Percentiles rank a stretch among this genome's conserved stretches.
Evolutionary conservation across 73 alveolate species (phyloP).

Genomic region (Paraurostyla sp.): DNA sequence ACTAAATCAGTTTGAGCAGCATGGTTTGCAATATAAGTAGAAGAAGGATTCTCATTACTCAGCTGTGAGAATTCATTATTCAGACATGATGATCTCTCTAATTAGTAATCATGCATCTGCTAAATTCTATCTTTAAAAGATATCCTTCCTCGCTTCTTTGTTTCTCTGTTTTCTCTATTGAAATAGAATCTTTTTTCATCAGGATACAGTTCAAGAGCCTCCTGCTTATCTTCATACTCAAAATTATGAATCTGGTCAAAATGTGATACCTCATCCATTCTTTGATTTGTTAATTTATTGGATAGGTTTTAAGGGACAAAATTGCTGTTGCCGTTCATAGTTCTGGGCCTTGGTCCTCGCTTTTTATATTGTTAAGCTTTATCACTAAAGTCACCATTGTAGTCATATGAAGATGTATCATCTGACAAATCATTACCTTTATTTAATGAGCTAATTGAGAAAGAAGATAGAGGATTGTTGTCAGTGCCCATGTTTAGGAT

Average conservation of each 20-base stretch:
- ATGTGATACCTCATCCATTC: conserved; percentile 33
- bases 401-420: too few relatives aligned
- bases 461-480: too few relatives aligned
- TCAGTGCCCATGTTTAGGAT: too few relatives aligned
- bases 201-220: neutral
- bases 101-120: neutral
- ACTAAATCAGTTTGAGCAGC: neutral
- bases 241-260: neutral
- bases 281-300: neutral
- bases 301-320: too few relatives aligned
- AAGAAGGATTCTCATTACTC: neutral
- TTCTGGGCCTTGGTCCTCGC: neutral
- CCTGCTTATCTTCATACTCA: neutral
- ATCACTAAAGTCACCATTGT: too few relatives aligned
- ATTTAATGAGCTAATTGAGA: too few relatives aligned
- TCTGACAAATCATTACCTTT: too few relatives aligned
- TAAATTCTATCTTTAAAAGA: conserved; percentile 12
- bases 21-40: neutral
- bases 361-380: neutral
- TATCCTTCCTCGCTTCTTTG: neutral
- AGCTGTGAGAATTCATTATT: conserved; percentile 4
- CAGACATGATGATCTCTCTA: conserved; percentile 11
- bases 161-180: neutral
- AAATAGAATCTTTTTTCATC: neutral
- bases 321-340: neutral